phyloP scores from a whole-genome alignment of 192 early-diverging fungal species.

The Podila verticillata region DNA sequence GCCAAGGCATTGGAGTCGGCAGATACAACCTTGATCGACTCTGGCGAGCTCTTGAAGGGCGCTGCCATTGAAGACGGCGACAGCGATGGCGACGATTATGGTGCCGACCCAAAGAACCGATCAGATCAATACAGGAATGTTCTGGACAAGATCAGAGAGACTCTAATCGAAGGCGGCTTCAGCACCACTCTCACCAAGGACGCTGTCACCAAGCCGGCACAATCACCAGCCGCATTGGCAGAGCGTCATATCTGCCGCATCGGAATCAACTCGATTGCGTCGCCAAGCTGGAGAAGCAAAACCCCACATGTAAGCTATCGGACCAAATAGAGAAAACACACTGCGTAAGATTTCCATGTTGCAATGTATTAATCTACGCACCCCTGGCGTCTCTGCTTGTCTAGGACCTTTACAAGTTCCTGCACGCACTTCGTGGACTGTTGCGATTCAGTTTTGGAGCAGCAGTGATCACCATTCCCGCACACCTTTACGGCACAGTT shows the following conservation, averaged over 20 bases:
- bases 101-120: background rate
- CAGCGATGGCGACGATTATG: conserved; percentile 2
- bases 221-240: conserved; percentile 30
- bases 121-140: conserved; percentile 54
- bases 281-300: conserved; percentile 79
- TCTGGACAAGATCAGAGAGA: conserved; percentile 59
- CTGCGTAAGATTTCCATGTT: no score
- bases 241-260: conserved; percentile 80
- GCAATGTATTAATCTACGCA: background rate
- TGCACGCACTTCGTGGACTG: conserved; percentile 79
- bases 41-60: conserved; percentile 27
- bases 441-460: conserved; percentile 80
- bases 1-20: conserved; percentile 66
- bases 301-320: conserved; percentile 58
- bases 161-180: conserved; percentile 75
- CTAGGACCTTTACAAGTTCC: conserved; percentile 73
- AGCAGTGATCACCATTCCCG: conserved; percentile 84
- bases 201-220: conserved; percentile 33
- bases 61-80: conserved; percentile 31
- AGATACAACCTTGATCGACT: conserved; percentile 57
- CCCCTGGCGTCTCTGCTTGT: background rate
- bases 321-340: background rate
- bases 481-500: conserved; percentile 72
- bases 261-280: conserved; percentile 82
- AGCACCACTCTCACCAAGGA: conserved; percentile 56